phyloP scores from a whole-genome alignment of 495 filamentous ascomycete genomes.

The Xylaria acuta region DNA sequence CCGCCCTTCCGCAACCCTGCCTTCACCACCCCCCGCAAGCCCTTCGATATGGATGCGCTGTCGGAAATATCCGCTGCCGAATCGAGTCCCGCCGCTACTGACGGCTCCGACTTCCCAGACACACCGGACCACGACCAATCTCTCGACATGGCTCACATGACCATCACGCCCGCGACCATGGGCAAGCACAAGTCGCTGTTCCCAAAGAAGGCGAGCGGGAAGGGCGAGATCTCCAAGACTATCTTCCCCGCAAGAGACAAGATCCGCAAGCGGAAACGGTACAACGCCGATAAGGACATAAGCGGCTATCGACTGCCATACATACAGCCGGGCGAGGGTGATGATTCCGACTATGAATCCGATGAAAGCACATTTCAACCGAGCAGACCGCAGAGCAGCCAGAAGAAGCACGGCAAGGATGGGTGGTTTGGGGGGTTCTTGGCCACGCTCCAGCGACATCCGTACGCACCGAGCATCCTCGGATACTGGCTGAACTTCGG shows the following conservation, averaged over 20 bases:
- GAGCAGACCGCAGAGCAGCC: slow-evolving; percentile 35
- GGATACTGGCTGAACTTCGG: slow-evolving; percentile 83
- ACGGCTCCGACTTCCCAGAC: slow-evolving; percentile 67
- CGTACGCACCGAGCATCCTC: slow-evolving; percentile 82
- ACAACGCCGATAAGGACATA: slow-evolving; percentile 49
- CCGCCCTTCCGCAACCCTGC: slow-evolving; percentile 68
- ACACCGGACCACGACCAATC: slow-evolving; percentile 50
- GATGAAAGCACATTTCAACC: slow-evolving; percentile 45
- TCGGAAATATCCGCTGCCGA: slow-evolving; percentile 78
- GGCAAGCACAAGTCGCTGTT: slow-evolving; percentile 48
- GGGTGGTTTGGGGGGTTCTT: slow-evolving; percentile 64
- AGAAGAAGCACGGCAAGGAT: slow-evolving; percentile 43
- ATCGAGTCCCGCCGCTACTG: slow-evolving; percentile 72
- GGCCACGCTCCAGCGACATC: slow-evolving; percentile 75
- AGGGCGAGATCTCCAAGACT: slow-evolving; percentile 47
- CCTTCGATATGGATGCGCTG: slow-evolving; percentile 65
- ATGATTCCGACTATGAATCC: slow-evolving; percentile 65
- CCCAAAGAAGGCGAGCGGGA: slow-evolving; percentile 52
- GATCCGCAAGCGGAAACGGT: slow-evolving; percentile 55
- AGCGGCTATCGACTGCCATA: slow-evolving; percentile 49
- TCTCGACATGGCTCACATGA: slow-evolving; percentile 44
- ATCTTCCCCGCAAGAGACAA: slow-evolving; percentile 43
- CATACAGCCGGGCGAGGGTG: slow-evolving; percentile 53
- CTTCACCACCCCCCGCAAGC: slow-evolving; percentile 82
- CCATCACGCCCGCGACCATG: slow-evolving; percentile 47